phyloP scores from a whole-genome alignment of 768 basidiomycete species.

The Xerocomus brunneocitrinus region DNA sequence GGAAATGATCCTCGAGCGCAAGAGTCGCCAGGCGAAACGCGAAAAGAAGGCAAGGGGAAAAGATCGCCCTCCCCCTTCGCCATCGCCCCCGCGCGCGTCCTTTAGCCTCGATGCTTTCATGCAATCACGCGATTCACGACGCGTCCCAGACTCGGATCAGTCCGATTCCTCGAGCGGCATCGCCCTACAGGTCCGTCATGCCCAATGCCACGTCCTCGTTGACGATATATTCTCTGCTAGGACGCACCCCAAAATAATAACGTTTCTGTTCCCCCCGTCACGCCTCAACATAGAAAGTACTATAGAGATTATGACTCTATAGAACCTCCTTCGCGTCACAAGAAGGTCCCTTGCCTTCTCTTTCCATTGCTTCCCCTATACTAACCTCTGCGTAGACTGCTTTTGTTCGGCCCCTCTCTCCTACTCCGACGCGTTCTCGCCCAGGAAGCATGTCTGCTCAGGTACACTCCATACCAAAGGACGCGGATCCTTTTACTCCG shows the following conservation, averaged over 20 bases:
- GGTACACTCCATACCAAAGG: slow-evolving; percentile 29
- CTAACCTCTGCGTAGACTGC: slow-evolving; percentile 14
- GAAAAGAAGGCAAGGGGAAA: slow-evolving; percentile 45
- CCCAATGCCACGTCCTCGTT: slow-evolving; percentile 14
- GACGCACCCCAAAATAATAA: slow-evolving; percentile 27
- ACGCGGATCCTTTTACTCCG: slow-evolving; percentile 47
- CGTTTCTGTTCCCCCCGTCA: slow-evolving; percentile 38
- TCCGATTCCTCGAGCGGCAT: slow-evolving; percentile 29
- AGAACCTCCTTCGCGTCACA: slow-evolving; percentile 30
- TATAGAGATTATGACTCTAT: slow-evolving; percentile 43
- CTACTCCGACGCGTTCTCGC: slow-evolving; percentile 38
- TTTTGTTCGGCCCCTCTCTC: slow-evolving; percentile 40
- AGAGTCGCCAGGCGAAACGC: slow-evolving; percentile 50
- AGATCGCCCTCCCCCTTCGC: slow-evolving; percentile 50
- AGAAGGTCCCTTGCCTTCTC: slow-evolving; percentile 18
- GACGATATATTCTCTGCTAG: slow-evolving; percentile 18
- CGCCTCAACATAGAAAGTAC: slow-evolving; percentile 58
- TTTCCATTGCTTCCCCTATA: not conserved
- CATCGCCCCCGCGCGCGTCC: slow-evolving; percentile 45
- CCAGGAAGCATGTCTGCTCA: slow-evolving; percentile 29
- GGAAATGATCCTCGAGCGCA: slow-evolving; percentile 73
- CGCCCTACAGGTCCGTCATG: slow-evolving; percentile 38
- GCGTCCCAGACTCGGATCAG: slow-evolving; percentile 30
- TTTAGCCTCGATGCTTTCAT: slow-evolving; percentile 47
- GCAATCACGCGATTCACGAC: slow-evolving; percentile 53